A percentile compares a stretch with the other conserved stretches of the same genome.
These are phyloP conservation scores for Jatropha multifida DNA, from an alignment of 441 rosid species.

Conservation along the genomic window DNA sequence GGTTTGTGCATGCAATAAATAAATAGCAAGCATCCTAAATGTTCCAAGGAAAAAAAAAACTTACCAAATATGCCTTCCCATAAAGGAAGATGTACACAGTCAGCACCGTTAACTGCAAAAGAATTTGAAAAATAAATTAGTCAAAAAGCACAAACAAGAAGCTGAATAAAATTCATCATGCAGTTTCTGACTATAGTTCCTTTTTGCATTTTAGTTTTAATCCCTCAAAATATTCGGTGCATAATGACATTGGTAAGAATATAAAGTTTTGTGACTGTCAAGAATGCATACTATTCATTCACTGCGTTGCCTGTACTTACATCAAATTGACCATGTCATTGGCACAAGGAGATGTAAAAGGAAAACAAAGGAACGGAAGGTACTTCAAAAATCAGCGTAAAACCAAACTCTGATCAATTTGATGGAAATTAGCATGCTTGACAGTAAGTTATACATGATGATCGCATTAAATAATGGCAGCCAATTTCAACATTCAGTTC, in stretches of 20 bases:
- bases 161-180: not conserved
- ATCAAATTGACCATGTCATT: slow-evolving; percentile 13
- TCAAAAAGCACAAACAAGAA: slow-evolving; percentile 21
- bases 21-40: slow-evolving; percentile 57
- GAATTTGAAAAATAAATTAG: slow-evolving; percentile 23
- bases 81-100: slow-evolving; percentile 88
- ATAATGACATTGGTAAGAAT: not conserved
- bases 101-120: slow-evolving; percentile 89
- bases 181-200: not conserved
- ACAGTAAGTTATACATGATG: not conserved
- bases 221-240: not conserved
- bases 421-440: not conserved
- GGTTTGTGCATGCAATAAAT: slow-evolving; percentile 8
- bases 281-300: not conserved
- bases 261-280: not conserved
- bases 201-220: not conserved
- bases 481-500: slow-evolving; percentile 8
- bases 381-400: not conserved
- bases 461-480: slow-evolving; percentile 13
- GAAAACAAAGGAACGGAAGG: slow-evolving; percentile 1
- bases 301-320: not conserved
- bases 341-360: slow-evolving; percentile 7
- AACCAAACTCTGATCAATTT: not conserved
- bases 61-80: slow-evolving; percentile 95
- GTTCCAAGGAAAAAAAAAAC: slow-evolving; percentile 30